These are phyloP conservation scores for Pichia sp. DNA, from an alignment of 1,139 yeast genomes.

Conservation along the genomic window DNA sequence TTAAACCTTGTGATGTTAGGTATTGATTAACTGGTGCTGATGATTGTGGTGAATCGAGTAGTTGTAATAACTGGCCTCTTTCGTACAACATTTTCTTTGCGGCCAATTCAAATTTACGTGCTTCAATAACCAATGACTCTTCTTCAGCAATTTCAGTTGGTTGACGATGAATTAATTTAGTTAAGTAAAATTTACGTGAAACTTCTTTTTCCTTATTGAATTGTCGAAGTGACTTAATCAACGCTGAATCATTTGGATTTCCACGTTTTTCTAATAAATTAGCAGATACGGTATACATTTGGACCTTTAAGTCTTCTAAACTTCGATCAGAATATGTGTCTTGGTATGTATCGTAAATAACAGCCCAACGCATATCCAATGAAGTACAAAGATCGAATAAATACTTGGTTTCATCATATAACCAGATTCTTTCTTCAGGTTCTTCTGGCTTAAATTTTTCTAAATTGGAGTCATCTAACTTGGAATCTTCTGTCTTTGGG, in stretches of 20 bases:
- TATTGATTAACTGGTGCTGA: conserved; percentile 72
- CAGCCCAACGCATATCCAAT: conserved; percentile 84
- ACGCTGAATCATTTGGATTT: conserved; percentile 41
- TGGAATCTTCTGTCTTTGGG: background rate
- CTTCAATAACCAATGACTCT: conserved; percentile 87
- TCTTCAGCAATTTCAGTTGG: conserved; percentile 98
- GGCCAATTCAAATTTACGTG: conserved; percentile 85
- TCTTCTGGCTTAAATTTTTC: conserved; percentile 23
- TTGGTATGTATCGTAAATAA: conserved; percentile 66
- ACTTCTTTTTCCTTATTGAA: conserved; percentile 64
- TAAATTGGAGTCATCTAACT: background rate
- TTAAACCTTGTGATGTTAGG: conserved; percentile 80
- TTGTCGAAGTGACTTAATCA: conserved; percentile 41
- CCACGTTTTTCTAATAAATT: conserved; percentile 32
- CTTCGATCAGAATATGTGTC: conserved; percentile 35
- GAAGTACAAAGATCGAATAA: conserved; percentile 65
- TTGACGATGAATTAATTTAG: conserved; percentile 68
- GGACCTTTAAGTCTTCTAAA: conserved; percentile 76
- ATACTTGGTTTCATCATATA: conserved; percentile 68
- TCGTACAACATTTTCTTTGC: conserved; percentile 86
- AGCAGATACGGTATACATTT: conserved; percentile 61
- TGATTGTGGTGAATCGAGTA: conserved; percentile 85
- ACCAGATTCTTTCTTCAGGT: conserved; percentile 48
- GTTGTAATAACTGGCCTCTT: conserved; percentile 68
- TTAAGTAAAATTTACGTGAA: conserved; percentile 75